These are phyloP conservation scores for Sophora flavescens DNA, from an alignment of 306 rosid genomes.

Conservation along the genomic window DNA sequence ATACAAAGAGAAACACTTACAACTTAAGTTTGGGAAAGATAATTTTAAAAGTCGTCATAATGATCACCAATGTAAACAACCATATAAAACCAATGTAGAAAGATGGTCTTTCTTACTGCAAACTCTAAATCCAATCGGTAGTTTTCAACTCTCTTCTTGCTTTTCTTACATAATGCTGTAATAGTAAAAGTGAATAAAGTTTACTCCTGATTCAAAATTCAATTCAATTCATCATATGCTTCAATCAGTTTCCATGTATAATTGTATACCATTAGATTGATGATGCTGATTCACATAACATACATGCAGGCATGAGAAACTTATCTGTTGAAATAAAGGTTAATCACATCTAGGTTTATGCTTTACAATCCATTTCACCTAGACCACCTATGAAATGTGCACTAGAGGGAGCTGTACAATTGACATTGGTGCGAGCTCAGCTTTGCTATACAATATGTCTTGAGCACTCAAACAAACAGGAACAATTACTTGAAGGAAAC, in stretches of 20 bases:
- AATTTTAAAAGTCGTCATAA: background rate
- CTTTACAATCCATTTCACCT: background rate
- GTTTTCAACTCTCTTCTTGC: background rate
- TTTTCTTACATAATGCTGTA: background rate
- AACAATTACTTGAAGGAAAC: background rate
- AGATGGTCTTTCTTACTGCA: background rate
- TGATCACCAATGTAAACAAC: background rate
- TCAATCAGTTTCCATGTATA: background rate
- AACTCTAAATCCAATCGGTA: background rate
- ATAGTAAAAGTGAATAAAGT: background rate
- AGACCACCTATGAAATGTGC: background rate
- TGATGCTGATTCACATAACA: background rate
- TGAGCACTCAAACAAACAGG: background rate
- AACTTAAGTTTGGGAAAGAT: background rate
- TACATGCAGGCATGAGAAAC: background rate
- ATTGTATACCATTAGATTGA: background rate
- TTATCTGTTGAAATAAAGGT: background rate
- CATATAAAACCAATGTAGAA: constrained; percentile 12
- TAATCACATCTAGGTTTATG: background rate
- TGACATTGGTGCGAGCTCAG: background rate
- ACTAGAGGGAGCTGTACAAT: background rate
- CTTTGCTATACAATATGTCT: background rate
- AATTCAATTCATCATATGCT: background rate
- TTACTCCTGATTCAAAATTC: background rate
- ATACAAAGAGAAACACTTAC: background rate